Conservation (phyloP, 2,329 filamentous ascomycete species). For the Botrytis cinerea region DNA sequence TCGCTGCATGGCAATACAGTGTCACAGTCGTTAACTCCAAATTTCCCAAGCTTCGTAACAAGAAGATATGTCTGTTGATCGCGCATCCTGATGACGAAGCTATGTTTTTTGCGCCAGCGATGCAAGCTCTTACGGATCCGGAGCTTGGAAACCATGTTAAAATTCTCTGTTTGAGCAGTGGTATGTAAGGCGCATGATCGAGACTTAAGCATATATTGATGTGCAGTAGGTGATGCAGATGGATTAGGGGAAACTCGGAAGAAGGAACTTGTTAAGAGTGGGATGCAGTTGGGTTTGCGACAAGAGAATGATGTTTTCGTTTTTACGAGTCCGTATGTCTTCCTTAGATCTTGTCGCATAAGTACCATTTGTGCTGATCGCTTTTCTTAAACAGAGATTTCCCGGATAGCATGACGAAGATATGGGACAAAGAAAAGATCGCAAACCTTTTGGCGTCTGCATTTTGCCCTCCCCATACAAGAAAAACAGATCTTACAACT, state of each 20-base stretch:
- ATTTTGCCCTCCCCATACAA: slow-evolving; percentile 62
- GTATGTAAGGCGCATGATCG: slow-evolving; percentile 45
- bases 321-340: slow-evolving; percentile 70
- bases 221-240: slow-evolving; percentile 70
- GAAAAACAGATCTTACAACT: slow-evolving; percentile 39
- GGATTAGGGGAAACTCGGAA: slow-evolving; percentile 82
- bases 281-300: slow-evolving; percentile 71
- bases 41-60: slow-evolving; percentile 72
- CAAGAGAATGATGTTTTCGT: slow-evolving; percentile 79
- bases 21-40: slow-evolving; percentile 45
- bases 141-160: slow-evolving; percentile 86
- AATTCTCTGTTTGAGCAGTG: slow-evolving; percentile 88
- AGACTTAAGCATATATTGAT: slow-evolving; percentile 30
- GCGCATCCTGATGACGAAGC: slow-evolving; percentile 98
- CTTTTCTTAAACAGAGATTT: slow-evolving; percentile 57
- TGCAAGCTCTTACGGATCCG: slow-evolving; percentile 80
- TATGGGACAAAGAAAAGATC: slow-evolving; percentile 74
- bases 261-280: slow-evolving; percentile 81
- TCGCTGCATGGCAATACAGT: slow-evolving; percentile 44
- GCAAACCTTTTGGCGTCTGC: slow-evolving; percentile 68
- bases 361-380: slow-evolving; percentile 13
- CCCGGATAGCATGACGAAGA: slow-evolving; percentile 82
- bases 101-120: slow-evolving; percentile 96
- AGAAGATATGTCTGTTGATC: slow-evolving; percentile 88
- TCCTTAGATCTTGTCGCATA: neutral